These are phyloP conservation scores for Trichoderma citrinoviride DNA, from an alignment of 2,329 filamentous ascomycete genomes.

Conservation along the genomic window DNA sequence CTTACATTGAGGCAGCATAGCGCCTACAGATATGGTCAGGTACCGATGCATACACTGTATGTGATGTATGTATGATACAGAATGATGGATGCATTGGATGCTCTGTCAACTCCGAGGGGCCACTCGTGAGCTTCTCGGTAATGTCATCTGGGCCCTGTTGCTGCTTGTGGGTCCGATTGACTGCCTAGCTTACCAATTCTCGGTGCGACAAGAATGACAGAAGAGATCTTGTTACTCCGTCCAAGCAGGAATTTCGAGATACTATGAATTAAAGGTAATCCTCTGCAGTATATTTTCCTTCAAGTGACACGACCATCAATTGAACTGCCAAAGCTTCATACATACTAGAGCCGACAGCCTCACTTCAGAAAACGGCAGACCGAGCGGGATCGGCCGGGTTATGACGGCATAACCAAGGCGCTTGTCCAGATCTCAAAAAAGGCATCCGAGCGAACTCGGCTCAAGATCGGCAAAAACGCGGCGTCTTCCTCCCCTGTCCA, in stretches of 20 bases:
- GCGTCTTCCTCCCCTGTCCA: not conserved
- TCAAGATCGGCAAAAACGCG: constrained; percentile 32
- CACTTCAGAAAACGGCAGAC: not conserved
- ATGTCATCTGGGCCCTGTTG: not conserved
- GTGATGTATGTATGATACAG: too few species aligned
- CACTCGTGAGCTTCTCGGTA: too few species aligned
- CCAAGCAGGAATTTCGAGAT: not conserved
- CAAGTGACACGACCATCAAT: not conserved
- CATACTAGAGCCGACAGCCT: not conserved
- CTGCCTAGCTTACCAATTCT: constrained; percentile 2
- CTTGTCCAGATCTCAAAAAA: constrained; percentile 21
- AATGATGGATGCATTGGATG: too few species aligned
- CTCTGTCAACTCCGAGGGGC: too few species aligned
- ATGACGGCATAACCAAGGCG: constrained; percentile 33
- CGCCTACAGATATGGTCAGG: too few species aligned
- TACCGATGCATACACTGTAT: too few species aligned
- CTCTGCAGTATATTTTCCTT: too few species aligned
- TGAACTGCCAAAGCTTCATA: not conserved
- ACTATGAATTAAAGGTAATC: too few species aligned
- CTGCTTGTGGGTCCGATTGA: not conserved
- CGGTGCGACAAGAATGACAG: not conserved
- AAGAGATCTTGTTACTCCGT: not conserved
- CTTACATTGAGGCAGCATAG: too few species aligned
- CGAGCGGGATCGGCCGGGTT: constrained; percentile 26
- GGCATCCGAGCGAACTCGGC: constrained; percentile 25